Percentiles rank a stretch among this genome's conserved stretches.
These are phyloP conservation scores for Lagenaria siceraria DNA, from an alignment of 306 rosid species.

Conservation along the genomic window DNA sequence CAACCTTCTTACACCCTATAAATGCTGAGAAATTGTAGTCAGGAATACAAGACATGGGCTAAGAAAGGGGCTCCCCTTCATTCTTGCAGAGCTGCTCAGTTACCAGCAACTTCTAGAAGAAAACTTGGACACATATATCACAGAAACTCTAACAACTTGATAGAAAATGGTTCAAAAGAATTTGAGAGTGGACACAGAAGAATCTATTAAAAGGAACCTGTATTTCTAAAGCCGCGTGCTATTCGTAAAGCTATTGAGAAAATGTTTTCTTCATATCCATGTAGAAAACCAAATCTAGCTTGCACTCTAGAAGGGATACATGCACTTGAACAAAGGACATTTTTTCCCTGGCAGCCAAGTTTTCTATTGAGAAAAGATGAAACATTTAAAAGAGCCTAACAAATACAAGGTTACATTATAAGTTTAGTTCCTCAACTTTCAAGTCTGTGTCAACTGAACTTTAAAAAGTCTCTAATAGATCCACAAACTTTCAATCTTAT, in stretches of 20 bases:
- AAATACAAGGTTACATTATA: neutral
- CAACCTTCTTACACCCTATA: neutral
- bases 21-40: neutral
- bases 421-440: too few species aligned
- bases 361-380: neutral
- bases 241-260: neutral
- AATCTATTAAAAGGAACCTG: neutral
- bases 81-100: neutral
- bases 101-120: neutral
- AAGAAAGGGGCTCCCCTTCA: neutral
- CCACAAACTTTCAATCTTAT: too few species aligned
- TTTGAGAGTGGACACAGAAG: neutral
- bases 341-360: neutral
- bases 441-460: too few species aligned
- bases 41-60: neutral
- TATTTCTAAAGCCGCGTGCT: neutral
- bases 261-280: neutral
- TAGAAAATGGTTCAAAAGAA: neutral
- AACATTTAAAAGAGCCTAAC: neutral
- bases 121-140: neutral
- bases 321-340: neutral
- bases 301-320: neutral
- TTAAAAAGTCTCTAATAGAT: too few species aligned
- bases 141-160: neutral
- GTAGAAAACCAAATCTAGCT: neutral